phyloP scores from a whole-genome alignment of 805 yeast species.

The Kregervanrija pseudodelftensis region DNA sequence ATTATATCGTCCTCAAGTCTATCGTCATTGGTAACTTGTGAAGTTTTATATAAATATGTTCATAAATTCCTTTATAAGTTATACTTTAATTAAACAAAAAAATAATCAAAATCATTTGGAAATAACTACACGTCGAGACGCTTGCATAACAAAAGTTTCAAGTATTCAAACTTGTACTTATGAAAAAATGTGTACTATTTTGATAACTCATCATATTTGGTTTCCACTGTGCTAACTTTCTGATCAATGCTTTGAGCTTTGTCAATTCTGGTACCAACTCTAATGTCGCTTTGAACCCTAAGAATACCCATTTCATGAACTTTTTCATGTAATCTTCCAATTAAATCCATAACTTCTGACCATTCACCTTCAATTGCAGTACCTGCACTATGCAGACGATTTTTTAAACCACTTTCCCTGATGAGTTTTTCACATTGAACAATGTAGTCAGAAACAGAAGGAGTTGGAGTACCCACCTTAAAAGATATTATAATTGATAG shows the following conservation, averaged over 20 bases:
- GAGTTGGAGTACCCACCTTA: constrained; percentile 67
- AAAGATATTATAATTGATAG: constrained; percentile 5
- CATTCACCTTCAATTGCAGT: constrained; percentile 87
- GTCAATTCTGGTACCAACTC: constrained; percentile 82
- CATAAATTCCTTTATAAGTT: too few relatives aligned
- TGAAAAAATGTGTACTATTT: too few relatives aligned
- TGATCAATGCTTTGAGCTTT: constrained; percentile 67
- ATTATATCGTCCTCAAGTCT: constrained; percentile 60
- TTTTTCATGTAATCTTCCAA: constrained; percentile 70
- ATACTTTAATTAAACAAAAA: too few relatives aligned
- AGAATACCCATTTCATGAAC: constrained; percentile 68
- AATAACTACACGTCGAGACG: too few relatives aligned
- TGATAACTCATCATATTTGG: constrained; percentile 31
- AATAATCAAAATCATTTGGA: too few relatives aligned
- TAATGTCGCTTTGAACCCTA: constrained; percentile 77
- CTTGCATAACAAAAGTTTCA: too few relatives aligned
- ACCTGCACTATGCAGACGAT: constrained; percentile 84
- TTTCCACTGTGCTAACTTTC: constrained; percentile 58
- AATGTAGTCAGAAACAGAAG: constrained; percentile 78
- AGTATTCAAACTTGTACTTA: too few relatives aligned
- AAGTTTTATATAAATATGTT: not conserved
- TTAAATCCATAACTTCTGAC: constrained; percentile 74
- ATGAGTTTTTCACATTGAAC: constrained; percentile 62
- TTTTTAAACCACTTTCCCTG: constrained; percentile 52
- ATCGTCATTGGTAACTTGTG: constrained; percentile 42